Evolutionary conservation across 1,284 basidiomycete species (phyloP).

Genomic region (Cutaneotrichosporon dermatis): DNA sequence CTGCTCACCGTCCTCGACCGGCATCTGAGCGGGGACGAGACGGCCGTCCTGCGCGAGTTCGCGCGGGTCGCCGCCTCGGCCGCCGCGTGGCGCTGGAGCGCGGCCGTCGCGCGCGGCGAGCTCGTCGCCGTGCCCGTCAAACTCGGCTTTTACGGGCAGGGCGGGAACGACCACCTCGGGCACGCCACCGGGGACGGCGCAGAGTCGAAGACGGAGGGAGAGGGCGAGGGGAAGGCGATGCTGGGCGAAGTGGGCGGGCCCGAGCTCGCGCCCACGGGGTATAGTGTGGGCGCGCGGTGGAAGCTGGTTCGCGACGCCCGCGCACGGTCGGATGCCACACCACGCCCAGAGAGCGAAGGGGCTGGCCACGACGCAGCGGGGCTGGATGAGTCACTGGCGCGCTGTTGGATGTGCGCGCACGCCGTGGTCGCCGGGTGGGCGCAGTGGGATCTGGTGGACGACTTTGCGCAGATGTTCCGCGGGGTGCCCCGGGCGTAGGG

Average conservation of each 20-base stretch:
- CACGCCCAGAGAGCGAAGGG: conserved; percentile 10
- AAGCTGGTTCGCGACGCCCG: conserved; percentile 10
- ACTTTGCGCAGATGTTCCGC: conserved; percentile 53
- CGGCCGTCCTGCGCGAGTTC: conserved; percentile 69
- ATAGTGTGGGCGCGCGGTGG: conserved; percentile 17
- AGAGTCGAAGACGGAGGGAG: conserved; percentile 1
- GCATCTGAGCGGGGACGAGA: conserved; percentile 69
- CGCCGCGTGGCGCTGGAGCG: conserved; percentile 47
- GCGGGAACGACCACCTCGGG: not conserved
- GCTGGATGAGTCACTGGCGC: conserved; percentile 32
- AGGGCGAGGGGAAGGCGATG: conserved; percentile 1
- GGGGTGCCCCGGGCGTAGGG: not conserved
- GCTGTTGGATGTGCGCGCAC: conserved; percentile 78
- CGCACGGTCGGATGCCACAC: conserved; percentile 6
- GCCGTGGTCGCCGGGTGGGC: conserved; percentile 73
- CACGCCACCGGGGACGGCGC: too few relatives aligned
- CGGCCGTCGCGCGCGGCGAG: not conserved
- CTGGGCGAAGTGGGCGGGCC: conserved; percentile 1
- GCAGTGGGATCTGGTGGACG: conserved; percentile 78
- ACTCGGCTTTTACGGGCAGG: conserved; percentile 13
- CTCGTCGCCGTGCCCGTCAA: conserved; percentile 5
- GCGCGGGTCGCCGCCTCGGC: conserved; percentile 66
- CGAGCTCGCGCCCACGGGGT: not conserved
- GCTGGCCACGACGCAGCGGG: conserved; percentile 20
- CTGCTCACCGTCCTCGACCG: conserved; percentile 70